These are phyloP conservation scores for Kernera saxatilis DNA, from an alignment of 345 rosid genomes.

Conservation along the genomic window DNA sequence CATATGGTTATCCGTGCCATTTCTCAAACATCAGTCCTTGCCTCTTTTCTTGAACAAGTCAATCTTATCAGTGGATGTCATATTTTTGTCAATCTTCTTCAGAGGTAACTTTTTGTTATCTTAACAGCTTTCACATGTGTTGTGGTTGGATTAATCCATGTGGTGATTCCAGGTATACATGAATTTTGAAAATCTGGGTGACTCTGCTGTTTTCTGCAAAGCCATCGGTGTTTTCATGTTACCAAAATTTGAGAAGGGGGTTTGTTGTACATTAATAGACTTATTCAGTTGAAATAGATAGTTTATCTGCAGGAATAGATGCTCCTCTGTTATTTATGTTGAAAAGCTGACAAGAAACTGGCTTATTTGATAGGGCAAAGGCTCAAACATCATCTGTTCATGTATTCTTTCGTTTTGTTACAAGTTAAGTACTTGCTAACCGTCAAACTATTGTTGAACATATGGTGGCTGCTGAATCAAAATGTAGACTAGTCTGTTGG, in stretches of 20 bases:
- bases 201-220: background rate
- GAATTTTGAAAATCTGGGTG: background rate
- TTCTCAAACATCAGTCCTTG: constrained; percentile 65
- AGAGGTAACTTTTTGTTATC: constrained; percentile 44
- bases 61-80: constrained; percentile 77
- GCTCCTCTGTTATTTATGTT: constrained; percentile 1
- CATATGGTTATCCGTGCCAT: constrained; percentile 90
- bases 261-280: background rate
- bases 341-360: background rate
- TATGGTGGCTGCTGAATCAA: background rate
- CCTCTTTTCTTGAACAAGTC: constrained; percentile 82
- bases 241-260: background rate
- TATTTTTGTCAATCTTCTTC: constrained; percentile 85
- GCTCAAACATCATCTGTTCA: constrained; percentile 6
- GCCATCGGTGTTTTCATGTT: background rate
- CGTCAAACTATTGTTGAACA: background rate
- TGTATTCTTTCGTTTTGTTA: background rate
- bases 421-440: background rate
- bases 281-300: background rate
- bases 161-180: background rate
- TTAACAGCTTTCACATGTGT: background rate
- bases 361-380: constrained; percentile 8
- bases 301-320: background rate
- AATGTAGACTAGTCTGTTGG: constrained; percentile 4
- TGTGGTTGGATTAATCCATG: background rate